phyloP scores from a whole-genome alignment of 306 rosid genomes.

The Castanea sativa region DNA sequence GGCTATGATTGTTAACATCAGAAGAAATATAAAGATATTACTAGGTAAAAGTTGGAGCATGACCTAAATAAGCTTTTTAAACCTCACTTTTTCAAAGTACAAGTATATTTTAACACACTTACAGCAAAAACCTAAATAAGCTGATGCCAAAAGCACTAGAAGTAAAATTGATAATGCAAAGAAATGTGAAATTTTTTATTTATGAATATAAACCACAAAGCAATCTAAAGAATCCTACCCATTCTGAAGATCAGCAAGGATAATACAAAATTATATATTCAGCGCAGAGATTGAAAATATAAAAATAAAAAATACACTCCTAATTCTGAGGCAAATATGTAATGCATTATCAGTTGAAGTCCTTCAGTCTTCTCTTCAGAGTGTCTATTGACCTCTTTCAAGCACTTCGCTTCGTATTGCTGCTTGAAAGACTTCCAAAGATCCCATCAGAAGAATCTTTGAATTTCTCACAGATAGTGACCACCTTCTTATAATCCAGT shows the following conservation, averaged over 20 bases:
- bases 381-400: conserved; percentile 85
- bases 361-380: conserved; percentile 86
- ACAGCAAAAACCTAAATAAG: too few relatives aligned
- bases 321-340: conserved; percentile 33
- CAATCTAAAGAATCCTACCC: conserved; percentile 7
- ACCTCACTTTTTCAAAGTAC: too few relatives aligned
- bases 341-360: conserved; percentile 52
- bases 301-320: conserved; percentile 5
- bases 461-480: conserved; percentile 72
- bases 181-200: not conserved
- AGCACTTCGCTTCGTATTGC: conserved; percentile 71
- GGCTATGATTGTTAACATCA: not conserved
- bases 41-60: not conserved
- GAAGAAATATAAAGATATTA: not conserved
- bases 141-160: too few relatives aligned
- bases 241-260: conserved; percentile 15
- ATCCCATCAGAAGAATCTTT: conserved; percentile 83
- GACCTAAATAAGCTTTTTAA: not conserved
- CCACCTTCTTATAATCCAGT: conserved; percentile 82
- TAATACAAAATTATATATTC: not conserved
- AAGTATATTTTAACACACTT: too few relatives aligned
- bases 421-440: conserved; percentile 79
- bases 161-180: not conserved
- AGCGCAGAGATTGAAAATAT: too few relatives aligned
- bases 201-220: conserved; percentile 1